Evolutionary conservation across 805 yeast species (phyloP).

Genomic region (Barnettozyma salicaria): DNA sequence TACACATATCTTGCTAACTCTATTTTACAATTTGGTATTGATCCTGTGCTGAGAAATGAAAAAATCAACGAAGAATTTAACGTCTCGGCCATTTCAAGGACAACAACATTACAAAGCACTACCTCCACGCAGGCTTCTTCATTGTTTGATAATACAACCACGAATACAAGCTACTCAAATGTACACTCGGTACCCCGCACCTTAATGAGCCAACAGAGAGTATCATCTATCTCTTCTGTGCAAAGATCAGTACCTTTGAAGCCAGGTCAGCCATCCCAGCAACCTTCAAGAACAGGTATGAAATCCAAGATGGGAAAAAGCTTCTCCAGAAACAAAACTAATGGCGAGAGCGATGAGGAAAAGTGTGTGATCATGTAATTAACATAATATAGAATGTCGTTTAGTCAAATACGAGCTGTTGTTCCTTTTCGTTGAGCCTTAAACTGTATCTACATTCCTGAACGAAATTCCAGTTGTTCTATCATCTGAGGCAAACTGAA

Average conservation of each 20-base stretch:
- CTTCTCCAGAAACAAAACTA: neutral
- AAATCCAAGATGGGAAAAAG: neutral
- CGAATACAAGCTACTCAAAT: neutral
- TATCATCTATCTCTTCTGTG: constrained; percentile 1
- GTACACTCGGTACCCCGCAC: neutral
- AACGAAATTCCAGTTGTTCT: too few relatives aligned
- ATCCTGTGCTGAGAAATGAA: constrained; percentile 34
- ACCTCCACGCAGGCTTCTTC: constrained; percentile 4
- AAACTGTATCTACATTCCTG: too few relatives aligned
- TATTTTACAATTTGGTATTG: constrained; percentile 45
- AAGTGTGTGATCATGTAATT: constrained; percentile 13
- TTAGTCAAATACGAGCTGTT: too few relatives aligned
- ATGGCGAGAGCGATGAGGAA: constrained; percentile 7
- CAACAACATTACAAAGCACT: neutral
- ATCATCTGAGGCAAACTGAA: too few relatives aligned
- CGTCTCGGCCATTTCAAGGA: neutral
- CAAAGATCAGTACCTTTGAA: neutral
- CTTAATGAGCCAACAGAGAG: constrained; percentile 2
- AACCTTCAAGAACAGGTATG: too few relatives aligned
- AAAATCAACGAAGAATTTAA: constrained; percentile 13
- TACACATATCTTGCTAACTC: constrained; percentile 66
- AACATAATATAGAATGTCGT: too few relatives aligned
- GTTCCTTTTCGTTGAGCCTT: too few relatives aligned
- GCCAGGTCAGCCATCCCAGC: neutral
- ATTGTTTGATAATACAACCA: constrained; percentile 4